phyloP scores from a whole-genome alignment of 495 filamentous ascomycete genomes.

The Parathielavia appendiculata region DNA sequence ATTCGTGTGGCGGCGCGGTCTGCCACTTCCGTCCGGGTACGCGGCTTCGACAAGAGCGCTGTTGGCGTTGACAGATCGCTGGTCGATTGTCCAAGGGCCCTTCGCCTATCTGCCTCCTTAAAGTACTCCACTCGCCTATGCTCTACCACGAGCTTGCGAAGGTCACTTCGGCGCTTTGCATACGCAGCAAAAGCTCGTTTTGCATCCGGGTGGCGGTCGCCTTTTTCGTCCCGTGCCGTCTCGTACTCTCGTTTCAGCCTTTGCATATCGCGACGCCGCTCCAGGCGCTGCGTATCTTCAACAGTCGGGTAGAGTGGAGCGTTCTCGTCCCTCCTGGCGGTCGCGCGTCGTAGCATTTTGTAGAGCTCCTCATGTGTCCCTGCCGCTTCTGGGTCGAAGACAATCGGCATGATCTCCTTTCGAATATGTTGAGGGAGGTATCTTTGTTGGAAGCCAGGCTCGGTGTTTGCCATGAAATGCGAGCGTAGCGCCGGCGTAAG shows the following conservation, averaged over 20 bases:
- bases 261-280: background rate
- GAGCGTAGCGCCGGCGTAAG: background rate
- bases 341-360: background rate
- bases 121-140: slow-evolving; percentile 1
- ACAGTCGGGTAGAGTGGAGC: background rate
- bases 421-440: background rate
- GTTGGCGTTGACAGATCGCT: background rate
- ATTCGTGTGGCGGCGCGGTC: background rate
- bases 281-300: background rate
- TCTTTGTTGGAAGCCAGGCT: background rate
- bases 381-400: slow-evolving; percentile 1
- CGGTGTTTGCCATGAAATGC: background rate
- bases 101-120: background rate
- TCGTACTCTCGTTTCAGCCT: background rate
- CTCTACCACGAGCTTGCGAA: background rate
- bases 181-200: background rate
- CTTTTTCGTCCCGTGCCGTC: background rate
- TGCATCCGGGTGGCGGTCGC: background rate
- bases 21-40: background rate
- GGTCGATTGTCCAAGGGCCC: slow-evolving; percentile 8
- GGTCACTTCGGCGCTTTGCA: background rate
- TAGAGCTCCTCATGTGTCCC: background rate
- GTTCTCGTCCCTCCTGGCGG: background rate
- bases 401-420: slow-evolving; percentile 3
- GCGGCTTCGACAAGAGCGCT: background rate